These are phyloP conservation scores for Phytophthora brassicae DNA, from an alignment of 352 stramenopile species.

Conservation along the genomic window DNA sequence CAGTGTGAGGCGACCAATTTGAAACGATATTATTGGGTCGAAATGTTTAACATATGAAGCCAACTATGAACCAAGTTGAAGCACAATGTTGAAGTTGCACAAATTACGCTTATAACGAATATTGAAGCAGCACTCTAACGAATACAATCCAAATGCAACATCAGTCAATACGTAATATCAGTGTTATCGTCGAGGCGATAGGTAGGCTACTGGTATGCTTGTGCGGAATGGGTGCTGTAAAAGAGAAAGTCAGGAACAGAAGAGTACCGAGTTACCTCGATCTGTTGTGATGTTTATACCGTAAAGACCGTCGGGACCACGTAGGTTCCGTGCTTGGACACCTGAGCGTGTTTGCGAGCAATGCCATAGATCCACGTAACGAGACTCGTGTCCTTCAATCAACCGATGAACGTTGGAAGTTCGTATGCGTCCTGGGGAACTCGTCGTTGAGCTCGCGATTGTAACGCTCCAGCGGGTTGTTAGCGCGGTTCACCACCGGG, in stretches of 20 bases:
- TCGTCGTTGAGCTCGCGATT: slow-evolving; percentile 18
- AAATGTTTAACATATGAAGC: too few relatives aligned
- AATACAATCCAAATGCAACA: too few relatives aligned
- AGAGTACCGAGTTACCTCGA: not conserved
- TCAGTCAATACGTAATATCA: too few relatives aligned
- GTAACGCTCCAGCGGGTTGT: slow-evolving; percentile 24
- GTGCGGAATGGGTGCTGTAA: too few relatives aligned
- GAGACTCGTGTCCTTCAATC: slow-evolving; percentile 10
- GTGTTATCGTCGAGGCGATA: too few relatives aligned
- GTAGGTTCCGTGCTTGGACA: slow-evolving; percentile 1
- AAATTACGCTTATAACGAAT: too few relatives aligned
- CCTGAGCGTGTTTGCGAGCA: not conserved
- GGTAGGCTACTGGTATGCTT: too few relatives aligned
- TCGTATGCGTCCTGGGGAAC: slow-evolving; percentile 7
- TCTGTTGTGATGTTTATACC: not conserved
- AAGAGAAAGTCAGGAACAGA: not conserved
- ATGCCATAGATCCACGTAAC: slow-evolving; percentile 12
- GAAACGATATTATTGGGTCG: too few relatives aligned
- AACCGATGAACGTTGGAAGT: slow-evolving; percentile 16
- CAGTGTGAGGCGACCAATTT: too few relatives aligned
- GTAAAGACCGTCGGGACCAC: not conserved
- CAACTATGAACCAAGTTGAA: too few relatives aligned
- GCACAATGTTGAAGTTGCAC: too few relatives aligned
- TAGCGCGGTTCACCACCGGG: slow-evolving; percentile 14
- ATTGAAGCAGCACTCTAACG: too few relatives aligned